These are phyloP conservation scores for Stagonosporopsis cucurbitacearum DNA, from an alignment of 2,329 filamentous ascomycete species.

Conservation along the genomic window DNA sequence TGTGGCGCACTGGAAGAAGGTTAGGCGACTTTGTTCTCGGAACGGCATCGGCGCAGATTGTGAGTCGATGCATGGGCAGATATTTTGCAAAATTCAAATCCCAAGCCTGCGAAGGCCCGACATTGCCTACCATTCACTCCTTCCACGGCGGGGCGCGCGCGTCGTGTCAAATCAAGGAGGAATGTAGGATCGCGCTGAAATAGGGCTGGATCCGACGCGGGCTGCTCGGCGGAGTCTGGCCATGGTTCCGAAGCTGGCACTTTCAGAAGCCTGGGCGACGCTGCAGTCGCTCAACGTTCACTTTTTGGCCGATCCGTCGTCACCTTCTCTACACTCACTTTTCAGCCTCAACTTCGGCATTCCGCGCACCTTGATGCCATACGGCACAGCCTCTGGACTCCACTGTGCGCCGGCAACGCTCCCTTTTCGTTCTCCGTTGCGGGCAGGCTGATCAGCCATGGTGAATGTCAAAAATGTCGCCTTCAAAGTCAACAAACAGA, in stretches of 20 bases:
- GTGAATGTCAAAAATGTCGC: conserved; percentile 48
- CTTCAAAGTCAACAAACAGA: conserved; percentile 49
- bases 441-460: conserved; percentile 47
- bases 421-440: conserved; percentile 30
- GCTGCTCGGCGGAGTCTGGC: conserved; percentile 33
- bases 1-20: conserved; percentile 28
- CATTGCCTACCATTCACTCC: conserved; percentile 9
- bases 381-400: conserved; percentile 12
- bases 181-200: conserved; percentile 8
- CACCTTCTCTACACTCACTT: conserved; percentile 26
- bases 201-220: conserved; percentile 7
- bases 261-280: conserved; percentile 32
- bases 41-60: conserved; percentile 18
- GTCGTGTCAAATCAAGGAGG: conserved; percentile 6
- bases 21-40: conserved; percentile 13
- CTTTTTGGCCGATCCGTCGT: conserved; percentile 29
- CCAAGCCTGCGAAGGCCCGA: conserved; percentile 2
- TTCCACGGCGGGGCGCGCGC: conserved; percentile 8
- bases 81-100: conserved; percentile 5
- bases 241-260: conserved; percentile 29
- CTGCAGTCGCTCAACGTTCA: conserved; percentile 37
- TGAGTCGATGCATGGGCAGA: conserved; percentile 12
- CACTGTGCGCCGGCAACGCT: conserved; percentile 23
- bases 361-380: conserved; percentile 11
- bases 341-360: conserved; percentile 13